Base-by-base conservation (phyloP, 2,329 filamentous ascomycete genomes). In the Aotearoamyces nothofagi region DNA sequence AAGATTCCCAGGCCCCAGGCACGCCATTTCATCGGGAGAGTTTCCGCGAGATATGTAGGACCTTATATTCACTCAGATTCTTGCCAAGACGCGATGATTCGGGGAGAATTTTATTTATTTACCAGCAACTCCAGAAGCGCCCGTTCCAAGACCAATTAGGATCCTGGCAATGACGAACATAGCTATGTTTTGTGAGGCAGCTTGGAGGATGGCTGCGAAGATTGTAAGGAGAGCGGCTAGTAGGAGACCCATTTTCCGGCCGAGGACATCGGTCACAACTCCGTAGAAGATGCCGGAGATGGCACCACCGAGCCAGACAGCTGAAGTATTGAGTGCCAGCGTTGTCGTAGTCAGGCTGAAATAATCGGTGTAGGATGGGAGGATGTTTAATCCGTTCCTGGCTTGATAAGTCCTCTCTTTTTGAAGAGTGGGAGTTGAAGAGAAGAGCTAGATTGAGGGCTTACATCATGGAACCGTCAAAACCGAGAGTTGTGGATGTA, bases 231-330 rank as follows among this genome's bases (percentile, higher is more conserved):
- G 4, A 17, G 22, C 25, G 6, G 30, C 27, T 26, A 24, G 28
- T n/a, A 32, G 28, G n/a, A 32, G 27, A 10, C 17, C 15, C 12
- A 27, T 26, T 17, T 20, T 13, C n/a, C 30, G 23, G 9, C 30
- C 30, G 5, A 24, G 30, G 25, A 24, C 27, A 17, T 32, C 30
- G 11, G 23, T 24, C n/a, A 32, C 12, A 11, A 27, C 27, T 10
- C 30, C 58, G 2, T 24, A 23, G 1, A 70, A 75, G 39, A 92
- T 87, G 61, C 70, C 74, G n/a, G 71, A 78, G 40, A 94, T 93
- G 59, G 70, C 78, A 26, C 29, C 30, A 24, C 33, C 33, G 4
- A 29, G 31, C 13, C 32, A 38, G 13, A 31, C 25, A n/a, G 31
- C 33, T 6, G 30, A 33, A 5, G 45, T 45, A 35, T 52, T 52